Conservation (phyloP, 495 filamentous ascomycete genomes). For the Aspergillus haitiensis region DNA sequence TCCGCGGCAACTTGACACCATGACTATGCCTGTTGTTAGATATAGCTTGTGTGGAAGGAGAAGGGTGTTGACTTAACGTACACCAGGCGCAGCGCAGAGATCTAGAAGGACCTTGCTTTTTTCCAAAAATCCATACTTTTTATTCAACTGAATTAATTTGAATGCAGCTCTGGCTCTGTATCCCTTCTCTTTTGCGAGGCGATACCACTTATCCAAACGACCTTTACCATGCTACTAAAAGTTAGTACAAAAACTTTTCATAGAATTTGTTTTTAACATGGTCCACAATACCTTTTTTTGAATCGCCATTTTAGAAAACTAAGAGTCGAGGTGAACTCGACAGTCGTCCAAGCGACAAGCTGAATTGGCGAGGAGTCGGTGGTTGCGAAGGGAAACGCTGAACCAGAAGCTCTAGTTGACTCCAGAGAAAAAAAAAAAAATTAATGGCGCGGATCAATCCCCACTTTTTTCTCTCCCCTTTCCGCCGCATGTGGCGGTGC, state of each 20-base stretch:
- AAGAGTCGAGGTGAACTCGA: constrained; percentile 28
- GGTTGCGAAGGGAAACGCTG: constrained; percentile 1
- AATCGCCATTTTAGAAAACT: constrained; percentile 70
- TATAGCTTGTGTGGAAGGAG: too few relatives aligned
- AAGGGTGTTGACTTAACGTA: constrained; percentile 43
- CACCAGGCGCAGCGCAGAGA: constrained; percentile 94
- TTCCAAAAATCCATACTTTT: constrained; percentile 97
- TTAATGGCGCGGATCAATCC: constrained; percentile 21
- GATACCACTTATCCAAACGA: constrained; percentile 97
- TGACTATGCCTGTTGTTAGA: constrained; percentile 56
- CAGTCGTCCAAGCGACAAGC: constrained; percentile 25
- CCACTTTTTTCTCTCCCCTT: constrained; percentile 21
- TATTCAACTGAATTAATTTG: constrained; percentile 98
- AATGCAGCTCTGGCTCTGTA: constrained; percentile 96
- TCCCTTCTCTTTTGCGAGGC: constrained; percentile 96
- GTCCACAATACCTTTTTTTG: constrained; percentile 76
- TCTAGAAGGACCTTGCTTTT: constrained; percentile 94
- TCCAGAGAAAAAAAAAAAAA: constrained; percentile 26
- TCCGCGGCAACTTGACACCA: constrained; percentile 99
- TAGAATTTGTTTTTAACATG: not conserved
- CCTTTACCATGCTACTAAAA: constrained; percentile 81
- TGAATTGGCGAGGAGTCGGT: constrained; percentile 7
- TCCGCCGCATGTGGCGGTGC: constrained; percentile 17
- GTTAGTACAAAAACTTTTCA: constrained; percentile 24
- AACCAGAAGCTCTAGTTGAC: constrained; percentile 11